Evolutionary conservation across 2,329 filamentous ascomycete species (phyloP).

Genomic region (Escovopsis weberi): DNA sequence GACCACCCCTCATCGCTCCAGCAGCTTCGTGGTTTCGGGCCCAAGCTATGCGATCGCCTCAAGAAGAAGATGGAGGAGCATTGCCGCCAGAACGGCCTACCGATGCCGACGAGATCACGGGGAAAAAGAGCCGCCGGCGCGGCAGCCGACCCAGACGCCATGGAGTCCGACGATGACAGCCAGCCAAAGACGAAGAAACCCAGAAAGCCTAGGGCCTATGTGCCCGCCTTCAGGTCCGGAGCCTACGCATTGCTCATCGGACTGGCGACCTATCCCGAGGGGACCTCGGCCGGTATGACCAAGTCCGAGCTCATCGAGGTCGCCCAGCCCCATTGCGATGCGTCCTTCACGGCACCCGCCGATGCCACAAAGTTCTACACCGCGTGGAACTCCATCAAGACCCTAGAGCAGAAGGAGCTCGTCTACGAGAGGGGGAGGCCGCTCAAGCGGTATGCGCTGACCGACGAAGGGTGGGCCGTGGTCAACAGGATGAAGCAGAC

Average conservation of each 20-base stretch:
- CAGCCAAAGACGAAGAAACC: conserved; percentile 36
- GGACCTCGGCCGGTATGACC: conserved; percentile 39
- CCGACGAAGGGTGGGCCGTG: conserved; percentile 66
- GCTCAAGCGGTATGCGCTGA: conserved; percentile 51
- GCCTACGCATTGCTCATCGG: conserved; percentile 58
- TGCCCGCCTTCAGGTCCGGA: conserved; percentile 58
- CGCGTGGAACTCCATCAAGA: conserved; percentile 75
- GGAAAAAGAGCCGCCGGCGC: conserved; percentile 11
- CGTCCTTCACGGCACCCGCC: conserved; percentile 54
- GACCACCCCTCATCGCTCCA: conserved; percentile 59
- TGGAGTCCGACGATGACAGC: conserved; percentile 19
- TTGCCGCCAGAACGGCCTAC: conserved; percentile 51
- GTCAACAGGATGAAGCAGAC: conserved; percentile 48
- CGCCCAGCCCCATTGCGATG: conserved; percentile 58
- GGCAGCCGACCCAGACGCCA: conserved; percentile 18
- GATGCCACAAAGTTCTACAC: conserved; percentile 61
- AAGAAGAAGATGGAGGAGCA: conserved; percentile 45
- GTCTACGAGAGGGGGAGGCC: conserved; percentile 59
- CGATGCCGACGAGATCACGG: conserved; percentile 45
- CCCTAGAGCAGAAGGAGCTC: conserved; percentile 55
- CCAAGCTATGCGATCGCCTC: conserved; percentile 55
- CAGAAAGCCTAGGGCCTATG: conserved; percentile 50
- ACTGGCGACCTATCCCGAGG: conserved; percentile 44
- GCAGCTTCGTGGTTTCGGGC: conserved; percentile 59
- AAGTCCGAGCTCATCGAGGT: conserved; percentile 54